A percentile compares a stretch with the other conserved stretches of the same genome.
These are phyloP conservation scores for Nectriaceae sp. DNA, from an alignment of 2,329 filamentous ascomycete species.

Conservation along the genomic window DNA sequence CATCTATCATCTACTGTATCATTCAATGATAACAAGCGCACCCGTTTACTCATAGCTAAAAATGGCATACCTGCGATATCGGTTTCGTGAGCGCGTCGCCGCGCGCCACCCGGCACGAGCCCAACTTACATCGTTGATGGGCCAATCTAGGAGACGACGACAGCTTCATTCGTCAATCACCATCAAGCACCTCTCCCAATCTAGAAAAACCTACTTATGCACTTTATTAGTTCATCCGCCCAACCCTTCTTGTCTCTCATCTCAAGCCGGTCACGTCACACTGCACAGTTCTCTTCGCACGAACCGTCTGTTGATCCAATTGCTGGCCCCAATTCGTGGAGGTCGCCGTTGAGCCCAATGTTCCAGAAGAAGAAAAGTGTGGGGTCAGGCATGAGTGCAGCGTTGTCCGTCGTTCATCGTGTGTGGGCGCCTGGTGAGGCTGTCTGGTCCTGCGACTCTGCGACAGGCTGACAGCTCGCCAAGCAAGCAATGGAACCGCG, in stretches of 20 bases:
- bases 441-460: slow-evolving; percentile 14
- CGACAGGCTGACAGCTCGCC: slow-evolving; percentile 30
- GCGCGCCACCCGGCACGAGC: too few relatives aligned
- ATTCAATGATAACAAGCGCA: too few relatives aligned
- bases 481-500: slow-evolving; percentile 30
- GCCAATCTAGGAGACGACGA: slow-evolving; percentile 5
- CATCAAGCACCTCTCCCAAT: slow-evolving; percentile 16
- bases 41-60: too few relatives aligned
- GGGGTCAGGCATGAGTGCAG: slow-evolving; percentile 33
- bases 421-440: slow-evolving; percentile 24
- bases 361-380: slow-evolving; percentile 19
- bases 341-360: slow-evolving; percentile 13
- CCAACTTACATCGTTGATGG: background rate
- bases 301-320: slow-evolving; percentile 17
- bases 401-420: slow-evolving; percentile 9
- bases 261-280: slow-evolving; percentile 20
- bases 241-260: slow-evolving; percentile 15
- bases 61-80: too few relatives aligned
- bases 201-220: slow-evolving; percentile 10
- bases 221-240: slow-evolving; percentile 5
- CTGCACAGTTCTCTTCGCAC: slow-evolving; percentile 13
- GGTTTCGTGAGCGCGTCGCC: too few relatives aligned
- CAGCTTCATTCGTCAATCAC: slow-evolving; percentile 13
- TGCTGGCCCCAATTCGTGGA: slow-evolving; percentile 18
- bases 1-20: too few relatives aligned